Evolutionary conservation across 768 basidiomycete genomes (phyloP), one percentile per base, ranked within the genome.

Genomic region (Boletus sp.): DNA sequence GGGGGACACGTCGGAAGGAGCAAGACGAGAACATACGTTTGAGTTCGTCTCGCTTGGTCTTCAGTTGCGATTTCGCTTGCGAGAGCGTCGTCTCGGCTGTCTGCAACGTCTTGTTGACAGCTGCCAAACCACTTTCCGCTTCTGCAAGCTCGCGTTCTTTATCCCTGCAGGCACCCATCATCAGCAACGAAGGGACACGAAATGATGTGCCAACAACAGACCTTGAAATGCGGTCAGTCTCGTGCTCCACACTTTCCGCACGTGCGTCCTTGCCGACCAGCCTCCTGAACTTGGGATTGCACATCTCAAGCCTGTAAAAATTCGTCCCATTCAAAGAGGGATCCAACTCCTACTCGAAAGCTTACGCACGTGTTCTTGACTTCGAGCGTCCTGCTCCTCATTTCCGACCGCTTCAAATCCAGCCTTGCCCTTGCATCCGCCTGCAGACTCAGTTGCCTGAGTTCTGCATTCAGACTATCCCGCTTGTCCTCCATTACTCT

Each of bases 371-470:
- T 84, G 50, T 79, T 84, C 57, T 81, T 75, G 14, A 93, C 76
- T 38, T 93, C 90, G 15, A 74, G 74, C 42, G 75, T 73, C 72
- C 89, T 90, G 51, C 72, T 77, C 66, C 78, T 82, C 41, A 85
- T 67, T 58, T 94, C 90, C 1, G 74, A 75, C 55, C 84, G 76
- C 64, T 91, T 89, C 57, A 96, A 64, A 38, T 87, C 83, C 49
- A 98, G 68, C 61, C 83, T 87, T 2, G 94, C 92, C 41, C 96
- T 77, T 1, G 83, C 76, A 50, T 94, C 89, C 0, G 90, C 87
- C 66, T 98, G 93, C 42, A 82, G 63, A 60, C 83, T 92, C 61
- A 97, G 71, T 2, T 77, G 72, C 32, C 82, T 77, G 39, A 94
- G 76, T 56, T 97, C 95, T 0, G 70, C 59, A 51, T 86, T 90